Evolutionary conservation across 2,329 filamentous ascomycete species (phyloP).

Genomic region (Alternaria triticina): DNA sequence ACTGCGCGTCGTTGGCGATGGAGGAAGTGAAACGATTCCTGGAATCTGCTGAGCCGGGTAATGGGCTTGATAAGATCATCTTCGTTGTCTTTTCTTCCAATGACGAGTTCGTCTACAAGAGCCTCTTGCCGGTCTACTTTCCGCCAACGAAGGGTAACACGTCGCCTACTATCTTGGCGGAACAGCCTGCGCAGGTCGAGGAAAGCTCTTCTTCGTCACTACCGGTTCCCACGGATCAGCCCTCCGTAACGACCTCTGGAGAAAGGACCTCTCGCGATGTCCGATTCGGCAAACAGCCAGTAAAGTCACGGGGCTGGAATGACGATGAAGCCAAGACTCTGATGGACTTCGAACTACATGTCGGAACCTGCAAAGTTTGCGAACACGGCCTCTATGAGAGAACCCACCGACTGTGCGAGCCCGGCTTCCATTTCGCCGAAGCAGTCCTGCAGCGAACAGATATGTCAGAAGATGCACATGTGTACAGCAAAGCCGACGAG

Average conservation of each 20-base stretch:
- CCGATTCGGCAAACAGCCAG: conserved; percentile 24
- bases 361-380: conserved; percentile 29
- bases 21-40: conserved; percentile 44
- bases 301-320: conserved; percentile 22
- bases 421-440: conserved; percentile 31
- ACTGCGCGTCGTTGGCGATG: conserved; percentile 39
- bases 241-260: conserved; percentile 25
- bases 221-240: conserved; percentile 11
- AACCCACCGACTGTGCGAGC: conserved; percentile 16
- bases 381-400: background rate
- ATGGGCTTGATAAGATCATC: conserved; percentile 36
- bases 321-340: conserved; percentile 27
- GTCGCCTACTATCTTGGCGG: conserved; percentile 8
- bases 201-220: background rate
- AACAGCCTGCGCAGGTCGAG: background rate
- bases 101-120: conserved; percentile 42
- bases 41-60: conserved; percentile 27
- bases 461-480: conserved; percentile 26
- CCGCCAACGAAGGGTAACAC: conserved; percentile 28
- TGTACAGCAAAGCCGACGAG: conserved; percentile 27
- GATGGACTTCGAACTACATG: conserved; percentile 36
- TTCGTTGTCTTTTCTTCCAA: conserved; percentile 38
- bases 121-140: conserved; percentile 41
- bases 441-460: conserved; percentile 26
- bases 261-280: conserved; percentile 32